Base-by-base conservation (phyloP, 768 basidiomycete species). In the Lentinula guzmanii region DNA sequence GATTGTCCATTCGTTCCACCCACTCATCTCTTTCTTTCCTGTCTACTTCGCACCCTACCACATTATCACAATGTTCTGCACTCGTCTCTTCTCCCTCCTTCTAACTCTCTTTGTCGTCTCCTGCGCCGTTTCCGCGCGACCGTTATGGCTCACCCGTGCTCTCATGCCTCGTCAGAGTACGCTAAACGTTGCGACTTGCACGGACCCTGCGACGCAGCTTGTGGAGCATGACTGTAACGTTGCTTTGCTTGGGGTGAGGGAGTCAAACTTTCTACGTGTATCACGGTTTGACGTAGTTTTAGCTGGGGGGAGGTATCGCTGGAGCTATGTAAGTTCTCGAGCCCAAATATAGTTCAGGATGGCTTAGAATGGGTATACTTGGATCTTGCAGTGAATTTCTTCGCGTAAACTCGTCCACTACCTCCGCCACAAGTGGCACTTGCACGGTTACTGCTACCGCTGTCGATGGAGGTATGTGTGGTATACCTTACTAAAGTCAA, bases 231-330 rank as follows among this genome's bases (percentile, higher is more conserved):
- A 67, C 37, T 67, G 66, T 54, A 61, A 67, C 52, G 66, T 67
- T 18, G 66, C 66, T 11, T 52, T 67, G 24, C 65, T 67, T 37
- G 65, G 64, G 45, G 66, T 65, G 24, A 33, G 66, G 54, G 7
- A 39, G 1, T 39, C 9, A 3, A 28, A 28, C 28, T 4, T 28
- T 28, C 3, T 28, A 28, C 28, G 28, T 2, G 28, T 28, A 28
- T 28, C 28, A 28, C 28, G 28, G 28, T 28, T 3, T 28, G 28
- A 28, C 3, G 28, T 28, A 28, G 37, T 31, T 42, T n/a, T 24
- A 67, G 66, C 57, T 67, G 33, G 66, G 66, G 1, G 65, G 66
- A 15, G 66, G 66, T 43, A 67, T 67, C 34, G 66, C 66, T 2
- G 66, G 66, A 35, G 48, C 66, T 2, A 67, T 67, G 63, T 66